These are phyloP conservation scores for Sporothrix schenckii DNA, from an alignment of 2,329 filamentous ascomycete genomes.

Conservation along the genomic window DNA sequence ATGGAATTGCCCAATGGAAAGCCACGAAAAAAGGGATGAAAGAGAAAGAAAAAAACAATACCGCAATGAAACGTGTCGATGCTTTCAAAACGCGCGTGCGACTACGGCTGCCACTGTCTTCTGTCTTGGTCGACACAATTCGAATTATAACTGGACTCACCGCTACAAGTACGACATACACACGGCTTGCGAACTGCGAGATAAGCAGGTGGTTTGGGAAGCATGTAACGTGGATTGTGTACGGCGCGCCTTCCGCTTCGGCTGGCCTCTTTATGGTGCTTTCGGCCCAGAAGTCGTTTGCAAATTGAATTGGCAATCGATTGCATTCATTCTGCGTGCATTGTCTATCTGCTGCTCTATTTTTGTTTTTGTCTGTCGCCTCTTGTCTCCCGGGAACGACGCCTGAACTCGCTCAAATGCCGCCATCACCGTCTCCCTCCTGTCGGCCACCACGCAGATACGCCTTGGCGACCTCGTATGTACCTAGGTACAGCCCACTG, in stretches of 20 bases:
- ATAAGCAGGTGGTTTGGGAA: constrained; percentile 12
- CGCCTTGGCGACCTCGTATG: constrained; percentile 78
- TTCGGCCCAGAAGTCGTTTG: not conserved
- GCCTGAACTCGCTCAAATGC: not conserved
- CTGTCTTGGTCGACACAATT: not conserved
- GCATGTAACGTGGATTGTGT: not conserved
- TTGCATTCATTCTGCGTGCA: not conserved
- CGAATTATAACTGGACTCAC: constrained; percentile 13
- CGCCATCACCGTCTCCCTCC: constrained; percentile 43
- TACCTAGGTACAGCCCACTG: constrained; percentile 80
- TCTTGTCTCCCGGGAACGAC: not conserved
- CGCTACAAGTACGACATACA: not conserved
- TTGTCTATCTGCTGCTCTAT: not conserved
- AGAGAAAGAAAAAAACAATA: not conserved
- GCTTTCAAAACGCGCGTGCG: not conserved
- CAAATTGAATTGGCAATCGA: not conserved
- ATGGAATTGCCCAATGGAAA: constrained; percentile 15
- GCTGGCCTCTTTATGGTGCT: not conserved
- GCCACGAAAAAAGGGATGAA: not conserved
- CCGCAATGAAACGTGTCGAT: not conserved
- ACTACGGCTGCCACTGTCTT: not conserved
- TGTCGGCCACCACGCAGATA: constrained; percentile 57
- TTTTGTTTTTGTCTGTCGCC: too few species aligned
- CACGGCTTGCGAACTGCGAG: constrained; percentile 11
- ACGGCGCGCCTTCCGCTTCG: not conserved